Percentiles rank a stretch among this genome's conserved stretches.
These are phyloP conservation scores for Pseudovirgaria hyperparasitica DNA, from an alignment of 2,329 filamentous ascomycete genomes.

Conservation along the genomic window DNA sequence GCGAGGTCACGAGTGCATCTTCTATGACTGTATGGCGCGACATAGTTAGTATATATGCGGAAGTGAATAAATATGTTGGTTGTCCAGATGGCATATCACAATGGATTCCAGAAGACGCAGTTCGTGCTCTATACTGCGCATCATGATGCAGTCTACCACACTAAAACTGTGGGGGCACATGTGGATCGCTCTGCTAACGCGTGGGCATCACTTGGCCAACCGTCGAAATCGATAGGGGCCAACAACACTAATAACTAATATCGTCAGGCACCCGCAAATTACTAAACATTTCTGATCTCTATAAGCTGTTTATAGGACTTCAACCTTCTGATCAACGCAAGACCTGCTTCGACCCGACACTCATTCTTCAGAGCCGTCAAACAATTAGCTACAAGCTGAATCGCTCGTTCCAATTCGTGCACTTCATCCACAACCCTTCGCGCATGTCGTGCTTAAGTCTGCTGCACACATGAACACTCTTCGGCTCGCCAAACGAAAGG, in stretches of 20 bases:
- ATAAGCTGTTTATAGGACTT: background rate
- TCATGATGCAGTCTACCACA: background rate
- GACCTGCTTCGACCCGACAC: background rate
- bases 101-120: background rate
- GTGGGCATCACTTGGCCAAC: background rate
- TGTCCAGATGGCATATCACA: background rate
- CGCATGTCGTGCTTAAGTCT: conserved; percentile 1
- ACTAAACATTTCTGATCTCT: background rate
- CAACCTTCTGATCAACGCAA: too few relatives aligned
- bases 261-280: background rate
- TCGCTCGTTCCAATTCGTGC: background rate
- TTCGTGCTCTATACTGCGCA: too few relatives aligned
- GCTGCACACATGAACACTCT: conserved; percentile 8
- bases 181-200: background rate
- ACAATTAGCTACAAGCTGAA: background rate
- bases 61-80: background rate
- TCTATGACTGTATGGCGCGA: background rate
- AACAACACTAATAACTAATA: background rate
- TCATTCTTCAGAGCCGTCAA: background rate
- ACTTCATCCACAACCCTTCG: too few relatives aligned
- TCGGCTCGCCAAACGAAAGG: conserved; percentile 23
- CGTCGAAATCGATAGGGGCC: background rate
- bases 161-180: background rate
- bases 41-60: background rate
- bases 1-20: background rate